A percentile compares a stretch with the other conserved stretches of the same genome.
phyloP scores from a whole-genome alignment of 73 alveolate genomes.

The Durusdinium trenchii region DNA sequence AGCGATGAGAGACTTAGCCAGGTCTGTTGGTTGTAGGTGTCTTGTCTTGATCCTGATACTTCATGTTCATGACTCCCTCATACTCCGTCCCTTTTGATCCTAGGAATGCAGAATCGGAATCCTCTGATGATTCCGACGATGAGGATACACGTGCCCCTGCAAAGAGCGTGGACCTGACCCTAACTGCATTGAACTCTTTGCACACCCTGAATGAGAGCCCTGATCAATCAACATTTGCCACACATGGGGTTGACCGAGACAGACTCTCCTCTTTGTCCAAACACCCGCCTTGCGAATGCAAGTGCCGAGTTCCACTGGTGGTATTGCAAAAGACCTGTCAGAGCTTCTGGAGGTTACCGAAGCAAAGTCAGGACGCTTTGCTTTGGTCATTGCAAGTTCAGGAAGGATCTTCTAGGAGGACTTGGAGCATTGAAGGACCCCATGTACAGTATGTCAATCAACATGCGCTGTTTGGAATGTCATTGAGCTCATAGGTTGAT shows the following conservation, averaged over 20 bases:
- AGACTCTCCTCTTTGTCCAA: not conserved
- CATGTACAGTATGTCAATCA: not conserved
- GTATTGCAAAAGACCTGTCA: not conserved
- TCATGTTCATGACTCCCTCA: too few species aligned
- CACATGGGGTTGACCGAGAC: not conserved
- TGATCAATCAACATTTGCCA: not conserved
- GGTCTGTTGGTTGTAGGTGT: too few species aligned
- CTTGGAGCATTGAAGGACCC: constrained; percentile 3
- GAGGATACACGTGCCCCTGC: too few species aligned
- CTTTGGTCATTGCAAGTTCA: not conserved
- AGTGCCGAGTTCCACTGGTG: not conserved
- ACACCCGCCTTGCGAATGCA: not conserved
- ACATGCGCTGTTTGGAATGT: not conserved
- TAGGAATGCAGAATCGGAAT: too few species aligned
- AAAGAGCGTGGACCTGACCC: not conserved
- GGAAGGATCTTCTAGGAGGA: not conserved
- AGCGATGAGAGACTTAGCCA: too few species aligned
- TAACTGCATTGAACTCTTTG: not conserved
- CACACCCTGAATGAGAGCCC: not conserved
- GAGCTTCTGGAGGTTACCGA: not conserved
- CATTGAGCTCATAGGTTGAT: not conserved
- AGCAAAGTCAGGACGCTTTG: not conserved
- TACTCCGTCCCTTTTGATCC: too few species aligned
- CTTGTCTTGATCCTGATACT: too few species aligned
- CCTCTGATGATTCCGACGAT: too few species aligned